Base-by-base conservation (phyloP, 2,329 filamentous ascomycete genomes). In the Magnaporthiopsis incrustans region DNA sequence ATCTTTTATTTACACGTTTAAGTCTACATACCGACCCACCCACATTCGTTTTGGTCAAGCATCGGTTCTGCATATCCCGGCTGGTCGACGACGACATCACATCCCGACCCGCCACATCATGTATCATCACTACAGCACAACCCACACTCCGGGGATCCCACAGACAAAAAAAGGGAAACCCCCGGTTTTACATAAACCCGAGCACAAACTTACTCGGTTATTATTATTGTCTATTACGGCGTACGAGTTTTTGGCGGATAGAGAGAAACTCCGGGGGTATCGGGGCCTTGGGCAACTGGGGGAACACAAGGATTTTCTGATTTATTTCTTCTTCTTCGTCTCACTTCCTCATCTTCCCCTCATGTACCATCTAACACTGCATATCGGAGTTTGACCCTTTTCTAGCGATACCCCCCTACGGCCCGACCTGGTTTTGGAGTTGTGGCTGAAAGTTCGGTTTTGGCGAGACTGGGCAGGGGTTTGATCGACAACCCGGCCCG, bases 11-110 rank as follows among this genome's bases (percentile, higher is more conserved):
- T 53, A 53, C 22, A n/a, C 44, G n/a, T 53, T 53, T 53, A 53
- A n/a, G 10, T 12, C 35, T 33, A 38, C 44, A 8, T 53, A 53
- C 44, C 44, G 44, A 53, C 5, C 18, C n/a, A 25, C 22, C 15
- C 10, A 53, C 44, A 53, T n/a, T 53, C 44, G 10, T 53, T 53
- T 11, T 11, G 38, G 18, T 53, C 8, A 25, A 7, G 22, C 62
- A 64, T 61, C 61, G 62, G 61, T 64, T 64, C 22, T 53, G 44
- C 44, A 8, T 25, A 8, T 10, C 3, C 22, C 44, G 44, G 44
- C 18, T 53, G 22, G 44, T 25, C n/a, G 44, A 25, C 44, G 44
- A 25, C 44, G 44, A 53, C 8, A n/a, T 53, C 18, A 11, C 44
- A 53, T 53, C 44, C 44, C 4, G 44, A 25, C 44, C 44, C 44